phyloP scores from a whole-genome alignment of 2,329 filamentous ascomycete genomes.

The Colletotrichum abscissum region DNA sequence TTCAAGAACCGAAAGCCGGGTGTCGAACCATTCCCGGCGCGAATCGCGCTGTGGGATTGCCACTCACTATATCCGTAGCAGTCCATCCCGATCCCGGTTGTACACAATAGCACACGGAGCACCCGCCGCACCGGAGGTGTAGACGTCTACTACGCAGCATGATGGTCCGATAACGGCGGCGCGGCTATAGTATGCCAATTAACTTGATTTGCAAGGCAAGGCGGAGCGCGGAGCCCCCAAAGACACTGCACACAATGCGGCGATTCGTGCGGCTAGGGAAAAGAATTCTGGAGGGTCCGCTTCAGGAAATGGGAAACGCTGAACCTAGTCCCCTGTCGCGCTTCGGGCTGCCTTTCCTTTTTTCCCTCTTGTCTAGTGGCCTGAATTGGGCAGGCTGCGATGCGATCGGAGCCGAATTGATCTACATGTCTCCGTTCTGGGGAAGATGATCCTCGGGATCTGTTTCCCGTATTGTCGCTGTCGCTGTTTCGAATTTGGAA shows the following conservation, averaged over 20 bases:
- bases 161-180: conserved; percentile 12
- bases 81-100: background rate
- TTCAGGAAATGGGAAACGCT: background rate
- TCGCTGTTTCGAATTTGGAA: background rate
- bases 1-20: background rate
- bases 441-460: background rate
- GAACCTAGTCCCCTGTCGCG: background rate
- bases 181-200: background rate
- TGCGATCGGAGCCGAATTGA: background rate
- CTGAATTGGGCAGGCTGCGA: background rate
- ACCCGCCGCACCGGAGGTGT: background rate
- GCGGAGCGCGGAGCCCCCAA: background rate
- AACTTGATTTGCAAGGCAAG: background rate
- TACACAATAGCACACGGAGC: background rate
- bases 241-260: background rate
- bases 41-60: background rate
- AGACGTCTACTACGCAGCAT: background rate
- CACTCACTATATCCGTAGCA: background rate
- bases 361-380: background rate
- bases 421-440: background rate
- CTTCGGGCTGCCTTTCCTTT: background rate
- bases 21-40: background rate
- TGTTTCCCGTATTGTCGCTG: background rate
- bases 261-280: background rate
- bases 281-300: background rate